Evolutionary conservation across 2,329 filamentous ascomycete genomes (phyloP).

Genomic region (Diaporthe longicolla): DNA sequence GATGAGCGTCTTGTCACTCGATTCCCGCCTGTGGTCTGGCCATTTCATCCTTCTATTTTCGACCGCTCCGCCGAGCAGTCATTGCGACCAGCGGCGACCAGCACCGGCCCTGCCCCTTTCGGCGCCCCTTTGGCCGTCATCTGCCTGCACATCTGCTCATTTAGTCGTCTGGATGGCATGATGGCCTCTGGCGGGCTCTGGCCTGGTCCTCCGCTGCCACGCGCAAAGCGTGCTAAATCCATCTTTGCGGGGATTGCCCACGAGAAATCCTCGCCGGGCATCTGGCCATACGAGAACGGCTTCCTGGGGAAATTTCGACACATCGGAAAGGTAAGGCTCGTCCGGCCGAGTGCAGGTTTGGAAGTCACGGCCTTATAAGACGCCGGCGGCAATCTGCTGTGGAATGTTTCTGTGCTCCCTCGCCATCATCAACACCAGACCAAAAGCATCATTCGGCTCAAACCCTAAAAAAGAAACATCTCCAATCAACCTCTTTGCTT

Average conservation of each 20-base stretch:
- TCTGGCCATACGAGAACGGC: constrained; percentile 37
- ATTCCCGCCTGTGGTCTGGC: constrained; percentile 39
- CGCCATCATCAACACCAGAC: constrained; percentile 39
- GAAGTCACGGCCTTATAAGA: constrained; percentile 38
- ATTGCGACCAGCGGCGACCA: constrained; percentile 14
- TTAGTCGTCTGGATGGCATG: constrained; percentile 33
- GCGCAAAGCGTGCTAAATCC: background rate
- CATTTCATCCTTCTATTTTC: constrained; percentile 35
- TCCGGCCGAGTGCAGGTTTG: constrained; percentile 31
- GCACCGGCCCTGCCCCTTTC: background rate
- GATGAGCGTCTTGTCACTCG: constrained; percentile 38
- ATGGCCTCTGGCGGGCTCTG: constrained; percentile 25
- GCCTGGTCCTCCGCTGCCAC: constrained; percentile 13
- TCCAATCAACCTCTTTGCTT: constrained; percentile 32
- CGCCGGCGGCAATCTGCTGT: constrained; percentile 33
- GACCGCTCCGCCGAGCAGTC: constrained; percentile 25
- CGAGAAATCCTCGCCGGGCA: constrained; percentile 40
- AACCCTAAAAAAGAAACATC: constrained; percentile 24
- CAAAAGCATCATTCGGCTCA: constrained; percentile 13
- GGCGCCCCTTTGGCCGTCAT: background rate
- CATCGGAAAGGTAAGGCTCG: constrained; percentile 40
- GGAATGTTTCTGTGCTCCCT: constrained; percentile 25
- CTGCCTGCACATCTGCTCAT: constrained; percentile 39
- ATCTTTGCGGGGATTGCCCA: constrained; percentile 29
- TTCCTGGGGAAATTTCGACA: constrained; percentile 34